Evolutionary conservation across 305 asterid species (phyloP), one percentile per base, ranked within the genome.

Genomic region (Rubia balearica): DNA sequence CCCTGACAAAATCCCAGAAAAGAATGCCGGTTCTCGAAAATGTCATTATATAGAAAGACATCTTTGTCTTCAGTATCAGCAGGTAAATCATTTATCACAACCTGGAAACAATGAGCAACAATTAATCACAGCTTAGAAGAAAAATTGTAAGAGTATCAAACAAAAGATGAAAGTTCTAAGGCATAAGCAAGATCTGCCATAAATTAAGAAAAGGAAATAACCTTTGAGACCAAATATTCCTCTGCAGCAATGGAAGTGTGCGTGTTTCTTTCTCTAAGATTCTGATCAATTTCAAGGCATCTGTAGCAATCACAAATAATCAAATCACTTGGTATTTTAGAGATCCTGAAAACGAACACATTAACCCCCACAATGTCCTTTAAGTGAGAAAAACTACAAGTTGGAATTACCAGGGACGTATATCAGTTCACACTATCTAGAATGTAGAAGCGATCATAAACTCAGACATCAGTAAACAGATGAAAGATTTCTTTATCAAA

Each of bases 1-100:
- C 63, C 73, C 81, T 81, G 89, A 71, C 96, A 89, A 80, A 87
- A 86, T 73, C 79, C 76, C 83, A 87, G 81, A 78, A 90, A 87
- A 64, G 89, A 78, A 63, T 71, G 82, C 71, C 97, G 75, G 48
- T 75, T 80, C 71, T 82, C 86, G 12, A 90, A 83, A 73, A 88
- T 45, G 61, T 80, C 84, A 73, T 81, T 87, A 22, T 84, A 84
- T 70, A 86, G 33, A 51, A 74, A 69, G 75, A 38, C 70, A 71
- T 87, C 89, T n/a, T 77, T 75, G 60, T 82, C 90, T 16, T 82
- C 83, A 22, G 88, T 85, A 75, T 80, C 85, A 59, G 73, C 79
- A 36, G 86, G 81, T 48, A 78, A 73, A 72, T 76, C 83, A 70
- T 77, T 68, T 82, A 77, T 82, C 56, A 71, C 77, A 68, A 81